Conservation (phyloP, 768 basidiomycete genomes). For the Trichaptum fuscoviolaceum region DNA sequence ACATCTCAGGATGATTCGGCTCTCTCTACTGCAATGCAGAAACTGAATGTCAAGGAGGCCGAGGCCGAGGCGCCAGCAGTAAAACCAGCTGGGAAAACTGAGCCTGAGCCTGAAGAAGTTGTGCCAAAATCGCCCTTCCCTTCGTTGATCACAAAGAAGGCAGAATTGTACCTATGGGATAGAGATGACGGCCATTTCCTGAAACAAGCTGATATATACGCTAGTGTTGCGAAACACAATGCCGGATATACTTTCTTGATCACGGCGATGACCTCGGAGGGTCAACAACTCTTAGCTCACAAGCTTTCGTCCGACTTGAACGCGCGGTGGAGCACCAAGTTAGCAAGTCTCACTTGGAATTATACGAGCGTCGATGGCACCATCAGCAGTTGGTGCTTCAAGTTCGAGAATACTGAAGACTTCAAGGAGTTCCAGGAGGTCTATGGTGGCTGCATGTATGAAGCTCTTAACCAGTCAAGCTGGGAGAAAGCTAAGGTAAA, state of each 20-base stretch:
- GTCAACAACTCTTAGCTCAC: slow-evolving; percentile 52
- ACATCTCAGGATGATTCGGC: slow-evolving; percentile 7
- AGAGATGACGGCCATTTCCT: slow-evolving; percentile 41
- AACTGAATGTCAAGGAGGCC: slow-evolving; percentile 11
- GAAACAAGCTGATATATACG: slow-evolving; percentile 48
- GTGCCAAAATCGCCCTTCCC: slow-evolving; percentile 14
- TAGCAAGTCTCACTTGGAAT: slow-evolving; percentile 86
- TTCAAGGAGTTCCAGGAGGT: slow-evolving; percentile 55
- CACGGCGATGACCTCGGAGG: slow-evolving; percentile 44
- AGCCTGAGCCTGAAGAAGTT: slow-evolving; percentile 8
- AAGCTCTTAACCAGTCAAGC: slow-evolving; percentile 62
- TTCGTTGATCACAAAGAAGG: slow-evolving; percentile 36
- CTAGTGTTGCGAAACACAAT: slow-evolving; percentile 39
- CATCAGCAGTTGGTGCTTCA: slow-evolving; percentile 78
- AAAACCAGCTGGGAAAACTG: slow-evolving; percentile 15
- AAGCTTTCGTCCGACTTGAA: slow-evolving; percentile 65
- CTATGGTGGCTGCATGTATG: slow-evolving; percentile 76
- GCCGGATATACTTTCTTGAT: slow-evolving; percentile 55
- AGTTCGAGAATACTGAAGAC: slow-evolving; percentile 51
- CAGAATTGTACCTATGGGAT: slow-evolving; percentile 63
- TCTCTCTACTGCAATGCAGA: slow-evolving; percentile 14
- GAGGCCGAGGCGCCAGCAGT: slow-evolving; percentile 17
- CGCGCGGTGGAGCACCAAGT: slow-evolving; percentile 55
- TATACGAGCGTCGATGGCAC: slow-evolving; percentile 47
- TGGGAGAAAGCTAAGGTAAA: slow-evolving; percentile 81